A percentile compares a stretch with the other conserved stretches of the same genome.
These are phyloP conservation scores for Xerophyta viscosa DNA, from an alignment of 106 monocot species.

Conservation along the genomic window DNA sequence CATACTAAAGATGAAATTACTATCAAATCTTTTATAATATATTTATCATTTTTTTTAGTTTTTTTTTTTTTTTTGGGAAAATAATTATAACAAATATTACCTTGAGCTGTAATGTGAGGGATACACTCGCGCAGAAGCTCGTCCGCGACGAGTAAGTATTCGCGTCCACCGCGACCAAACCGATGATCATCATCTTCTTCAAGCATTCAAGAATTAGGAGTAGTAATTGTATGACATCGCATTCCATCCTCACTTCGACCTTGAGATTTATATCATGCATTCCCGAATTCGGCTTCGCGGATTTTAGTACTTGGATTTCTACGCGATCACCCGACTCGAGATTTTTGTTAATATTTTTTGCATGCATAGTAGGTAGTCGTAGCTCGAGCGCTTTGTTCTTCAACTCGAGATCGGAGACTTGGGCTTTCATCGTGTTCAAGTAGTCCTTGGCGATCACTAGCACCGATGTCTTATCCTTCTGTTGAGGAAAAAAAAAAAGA, in stretches of 20 bases:
- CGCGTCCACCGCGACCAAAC: constrained; percentile 17
- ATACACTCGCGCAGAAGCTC: too few species aligned
- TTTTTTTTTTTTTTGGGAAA: too few species aligned
- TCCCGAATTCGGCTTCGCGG: constrained; percentile 1
- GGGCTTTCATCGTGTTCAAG: constrained; percentile 17
- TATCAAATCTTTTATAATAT: too few species aligned
- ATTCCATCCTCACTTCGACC: constrained; percentile 21
- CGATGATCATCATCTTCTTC: constrained; percentile 18
- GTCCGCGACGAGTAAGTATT: too few species aligned
- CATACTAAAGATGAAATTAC: too few species aligned
- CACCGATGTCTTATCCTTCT: constrained; percentile 44
- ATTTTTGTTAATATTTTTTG: not conserved
- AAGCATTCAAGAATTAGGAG: constrained; percentile 30
- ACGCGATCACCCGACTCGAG: not conserved
- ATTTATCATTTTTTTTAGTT: too few species aligned
- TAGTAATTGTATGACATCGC: constrained; percentile 24
- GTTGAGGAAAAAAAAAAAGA: not conserved
- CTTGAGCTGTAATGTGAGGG: too few species aligned
- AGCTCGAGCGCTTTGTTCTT: constrained; percentile 29
- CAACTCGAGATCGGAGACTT: constrained; percentile 25
- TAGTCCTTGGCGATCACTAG: constrained; percentile 19
- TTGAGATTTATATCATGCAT: constrained; percentile 15
- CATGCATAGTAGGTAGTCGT: too few species aligned
- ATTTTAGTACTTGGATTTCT: constrained; percentile 8
- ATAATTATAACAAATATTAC: too few species aligned